Evolutionary conservation across 1,139 yeast species (phyloP), one percentile per base, ranked within the genome.

Genomic region (Suhomyces anneliseae): DNA sequence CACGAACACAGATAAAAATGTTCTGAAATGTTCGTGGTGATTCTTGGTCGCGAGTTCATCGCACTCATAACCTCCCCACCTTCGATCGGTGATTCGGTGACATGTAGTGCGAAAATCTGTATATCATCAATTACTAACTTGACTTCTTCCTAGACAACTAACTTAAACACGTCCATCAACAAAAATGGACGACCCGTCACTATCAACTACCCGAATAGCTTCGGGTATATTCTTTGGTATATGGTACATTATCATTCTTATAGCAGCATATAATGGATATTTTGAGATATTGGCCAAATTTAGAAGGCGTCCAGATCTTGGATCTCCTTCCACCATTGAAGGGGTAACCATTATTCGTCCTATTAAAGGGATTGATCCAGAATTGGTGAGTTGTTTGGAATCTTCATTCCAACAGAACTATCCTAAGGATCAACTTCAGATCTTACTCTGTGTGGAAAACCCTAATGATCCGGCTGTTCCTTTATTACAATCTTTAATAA

Each of bases 301-400:
- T 58, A 60, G 55, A 11, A 35, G 42, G 8, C 65, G 70, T 31
- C 66, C 67, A 19, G 46, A 42, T 7, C 38, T 27, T 27, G 26
- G 33, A 31, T 39, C 37, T 19, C 95, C 88, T 3, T 78, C 92
- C 0, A 86, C 89, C 34, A 54, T 66, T 9, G 87, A 81, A 57
- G 90, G 95, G 3, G 96, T 90, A 8, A 81, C 93, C 1, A 87
- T 90, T 38, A 64, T 90, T 41, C 70, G 97, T 33, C 97, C 97
- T 0, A 73, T 90, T 46, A 87, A 88, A 58, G 97, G 97, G 6
- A 70, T 88, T 27, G 97, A 90, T 61, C 81, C 92, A 0, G 93
- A 85, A 55, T 73, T 89, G 68, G 78, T 75, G 40, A 66, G 78
- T 10, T 90, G 96, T 60, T 69, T 90, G 40, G 81, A 79, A 52